Conservation (phyloP, 192 early-diverging fungal genomes). For the Kappamyces sp. region DNA sequence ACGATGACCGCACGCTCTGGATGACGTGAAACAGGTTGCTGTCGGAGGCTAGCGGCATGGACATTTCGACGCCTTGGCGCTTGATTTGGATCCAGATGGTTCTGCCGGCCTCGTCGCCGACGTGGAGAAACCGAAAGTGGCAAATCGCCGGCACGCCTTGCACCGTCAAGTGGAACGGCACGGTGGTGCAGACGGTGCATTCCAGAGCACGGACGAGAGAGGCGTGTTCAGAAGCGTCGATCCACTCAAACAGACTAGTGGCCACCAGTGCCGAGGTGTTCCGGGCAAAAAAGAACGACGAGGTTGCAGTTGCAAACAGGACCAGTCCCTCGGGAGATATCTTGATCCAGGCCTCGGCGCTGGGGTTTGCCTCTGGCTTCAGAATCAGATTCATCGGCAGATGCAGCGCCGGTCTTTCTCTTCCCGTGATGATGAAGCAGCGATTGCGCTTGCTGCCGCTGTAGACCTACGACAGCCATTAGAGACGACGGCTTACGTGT, state of each 20-base stretch:
- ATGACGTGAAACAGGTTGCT: too few relatives aligned
- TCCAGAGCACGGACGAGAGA: neutral
- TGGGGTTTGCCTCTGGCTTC: constrained; percentile 20
- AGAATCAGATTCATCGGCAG: constrained; percentile 30
- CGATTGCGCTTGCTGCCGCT: constrained; percentile 48
- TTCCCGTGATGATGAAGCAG: constrained; percentile 61
- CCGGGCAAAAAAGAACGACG: constrained; percentile 20
- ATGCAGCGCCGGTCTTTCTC: constrained; percentile 41
- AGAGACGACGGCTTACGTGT: constrained; percentile 31
- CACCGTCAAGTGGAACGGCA: too few relatives aligned
- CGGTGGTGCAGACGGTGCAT: too few relatives aligned
- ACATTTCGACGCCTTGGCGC: too few relatives aligned
- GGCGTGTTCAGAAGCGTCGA: neutral
- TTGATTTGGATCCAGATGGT: too few relatives aligned
- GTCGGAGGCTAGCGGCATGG: too few relatives aligned
- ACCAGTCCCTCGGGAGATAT: constrained; percentile 52
- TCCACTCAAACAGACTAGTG: neutral
- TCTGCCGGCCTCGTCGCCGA: too few relatives aligned
- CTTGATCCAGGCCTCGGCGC: constrained; percentile 56
- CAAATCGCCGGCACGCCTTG: too few relatives aligned
- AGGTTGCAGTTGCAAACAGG: constrained; percentile 25
- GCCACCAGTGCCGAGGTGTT: neutral
- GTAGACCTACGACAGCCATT: constrained; percentile 26
- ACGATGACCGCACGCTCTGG: too few relatives aligned
- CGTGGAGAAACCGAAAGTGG: too few relatives aligned